These are phyloP conservation scores for Nemania abortiva DNA, from an alignment of 2,329 filamentous ascomycete genomes.

Conservation along the genomic window DNA sequence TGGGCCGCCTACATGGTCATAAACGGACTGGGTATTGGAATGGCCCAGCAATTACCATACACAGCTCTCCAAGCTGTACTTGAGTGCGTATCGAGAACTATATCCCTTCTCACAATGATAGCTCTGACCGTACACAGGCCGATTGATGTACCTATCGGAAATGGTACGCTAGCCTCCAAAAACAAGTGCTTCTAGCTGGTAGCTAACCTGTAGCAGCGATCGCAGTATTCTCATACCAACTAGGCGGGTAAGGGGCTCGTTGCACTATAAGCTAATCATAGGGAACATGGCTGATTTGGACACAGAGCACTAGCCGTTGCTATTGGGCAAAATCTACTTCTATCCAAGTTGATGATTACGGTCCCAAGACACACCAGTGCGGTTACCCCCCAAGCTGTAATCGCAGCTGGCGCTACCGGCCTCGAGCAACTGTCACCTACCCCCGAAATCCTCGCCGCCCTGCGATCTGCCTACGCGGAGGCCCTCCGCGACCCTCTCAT, in stretches of 20 bases:
- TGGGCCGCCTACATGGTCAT: conserved; percentile 35
- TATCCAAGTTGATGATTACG: conserved; percentile 7
- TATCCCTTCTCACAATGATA: not conserved
- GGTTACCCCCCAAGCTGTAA: not conserved
- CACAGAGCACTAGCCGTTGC: not conserved
- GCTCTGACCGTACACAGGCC: not conserved
- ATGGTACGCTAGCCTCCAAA: not conserved
- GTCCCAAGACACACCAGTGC: conserved; percentile 27
- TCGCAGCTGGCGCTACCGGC: not conserved
- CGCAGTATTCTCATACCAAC: conserved; percentile 33
- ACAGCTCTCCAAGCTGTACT: conserved; percentile 30
- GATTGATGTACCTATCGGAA: conserved; percentile 1
- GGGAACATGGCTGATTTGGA: not conserved
- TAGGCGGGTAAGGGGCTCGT: conserved; percentile 27
- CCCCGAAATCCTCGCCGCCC: not conserved
- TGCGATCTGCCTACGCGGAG: not conserved
- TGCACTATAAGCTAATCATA: not conserved
- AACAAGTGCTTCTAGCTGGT: not conserved
- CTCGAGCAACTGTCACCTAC: not conserved
- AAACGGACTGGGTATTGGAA: conserved; percentile 33
- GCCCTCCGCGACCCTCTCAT: not conserved
- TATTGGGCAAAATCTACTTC: conserved; percentile 36
- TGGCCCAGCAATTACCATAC: conserved; percentile 32
- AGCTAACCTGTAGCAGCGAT: conserved; percentile 25
- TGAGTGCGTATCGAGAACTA: conserved; percentile 19